Conservation (phyloP, 2,329 filamentous ascomycete genomes). For the Aureobasidium subglaciale region DNA sequence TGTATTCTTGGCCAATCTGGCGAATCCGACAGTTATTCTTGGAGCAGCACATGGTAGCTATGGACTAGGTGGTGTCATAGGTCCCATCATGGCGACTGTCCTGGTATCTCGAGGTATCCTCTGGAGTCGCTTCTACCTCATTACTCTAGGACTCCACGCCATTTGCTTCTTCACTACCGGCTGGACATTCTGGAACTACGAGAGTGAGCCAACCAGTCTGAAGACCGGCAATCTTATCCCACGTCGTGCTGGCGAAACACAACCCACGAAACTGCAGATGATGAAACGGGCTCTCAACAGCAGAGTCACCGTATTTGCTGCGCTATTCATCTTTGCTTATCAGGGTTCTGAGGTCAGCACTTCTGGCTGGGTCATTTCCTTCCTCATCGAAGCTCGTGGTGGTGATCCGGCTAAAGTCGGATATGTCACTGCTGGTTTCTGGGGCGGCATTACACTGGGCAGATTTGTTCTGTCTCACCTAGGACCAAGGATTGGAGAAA, state of each 20-base stretch:
- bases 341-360: conserved; percentile 80
- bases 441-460: conserved; percentile 42
- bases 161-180: conserved; percentile 51
- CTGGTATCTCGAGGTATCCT: conserved; percentile 54
- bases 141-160: conserved; percentile 54
- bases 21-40: conserved; percentile 45
- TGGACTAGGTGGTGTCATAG: conserved; percentile 46
- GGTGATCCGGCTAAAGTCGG: conserved; percentile 66
- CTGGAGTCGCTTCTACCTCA: conserved; percentile 68
- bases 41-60: conserved; percentile 61
- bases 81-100: conserved; percentile 67
- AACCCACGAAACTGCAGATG: conserved; percentile 38
- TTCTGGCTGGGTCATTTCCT: conserved; percentile 81
- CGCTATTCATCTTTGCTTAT: conserved; percentile 78
- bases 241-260: conserved; percentile 27
- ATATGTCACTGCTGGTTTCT: conserved; percentile 67
- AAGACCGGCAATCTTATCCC: conserved; percentile 34
- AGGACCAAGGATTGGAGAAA: conserved; percentile 63
- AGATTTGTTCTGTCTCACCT: conserved; percentile 64
- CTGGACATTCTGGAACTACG: conserved; percentile 65
- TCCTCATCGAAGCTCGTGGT: conserved; percentile 64
- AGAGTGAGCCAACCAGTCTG: conserved; percentile 49
- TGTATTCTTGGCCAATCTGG: conserved; percentile 49
- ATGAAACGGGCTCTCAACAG: conserved; percentile 46
- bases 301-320: conserved; percentile 61